Conservation (phyloP, 768 basidiomycete species). For the Hygrophorus pudorinus region DNA sequence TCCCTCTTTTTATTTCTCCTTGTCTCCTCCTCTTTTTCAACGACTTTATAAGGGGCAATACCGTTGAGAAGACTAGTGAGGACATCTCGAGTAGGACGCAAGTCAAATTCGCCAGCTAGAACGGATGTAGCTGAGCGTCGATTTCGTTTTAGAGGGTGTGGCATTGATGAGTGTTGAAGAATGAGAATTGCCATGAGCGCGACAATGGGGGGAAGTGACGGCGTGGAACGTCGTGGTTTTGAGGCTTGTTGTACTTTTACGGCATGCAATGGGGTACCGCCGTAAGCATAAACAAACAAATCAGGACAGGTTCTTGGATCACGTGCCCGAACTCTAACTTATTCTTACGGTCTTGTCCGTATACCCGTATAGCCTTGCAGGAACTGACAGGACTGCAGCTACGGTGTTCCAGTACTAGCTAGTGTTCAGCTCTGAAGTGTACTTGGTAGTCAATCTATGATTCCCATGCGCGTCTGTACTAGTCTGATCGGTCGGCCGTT, state of each 20-base stretch:
- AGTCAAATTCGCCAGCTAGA: conserved; percentile 67
- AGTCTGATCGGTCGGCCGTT: too few species aligned
- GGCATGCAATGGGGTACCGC: conserved; percentile 23
- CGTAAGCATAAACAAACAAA: conserved; percentile 39
- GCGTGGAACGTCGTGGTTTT: conserved; percentile 42
- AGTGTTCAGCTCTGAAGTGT: too few species aligned
- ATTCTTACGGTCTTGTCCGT: too few species aligned
- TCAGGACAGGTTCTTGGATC: too few species aligned
- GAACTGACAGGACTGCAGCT: too few species aligned
- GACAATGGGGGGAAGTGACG: conserved; percentile 20
- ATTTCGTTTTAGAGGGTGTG: conserved; percentile 28
- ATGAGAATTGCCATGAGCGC: conserved; percentile 24
- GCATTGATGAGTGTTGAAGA: conserved; percentile 18
- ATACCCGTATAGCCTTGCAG: too few species aligned
- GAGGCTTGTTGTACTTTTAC: conserved; percentile 38
- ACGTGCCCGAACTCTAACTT: too few species aligned
- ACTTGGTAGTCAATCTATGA: too few species aligned
- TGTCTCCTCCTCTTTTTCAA: conserved; percentile 51
- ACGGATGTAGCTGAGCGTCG: conserved; percentile 67
- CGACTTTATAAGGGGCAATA: conserved; percentile 52
- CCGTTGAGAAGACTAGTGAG: conserved; percentile 75
- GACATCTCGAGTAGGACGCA: conserved; percentile 57
- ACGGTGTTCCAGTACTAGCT: too few species aligned
- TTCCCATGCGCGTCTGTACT: too few species aligned
- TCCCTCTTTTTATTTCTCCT: conserved; percentile 47